Evolutionary conservation across 2,329 filamentous ascomycete species (phyloP), one percentile per base, ranked within the genome.

Genomic region (Fusarium sp.): DNA sequence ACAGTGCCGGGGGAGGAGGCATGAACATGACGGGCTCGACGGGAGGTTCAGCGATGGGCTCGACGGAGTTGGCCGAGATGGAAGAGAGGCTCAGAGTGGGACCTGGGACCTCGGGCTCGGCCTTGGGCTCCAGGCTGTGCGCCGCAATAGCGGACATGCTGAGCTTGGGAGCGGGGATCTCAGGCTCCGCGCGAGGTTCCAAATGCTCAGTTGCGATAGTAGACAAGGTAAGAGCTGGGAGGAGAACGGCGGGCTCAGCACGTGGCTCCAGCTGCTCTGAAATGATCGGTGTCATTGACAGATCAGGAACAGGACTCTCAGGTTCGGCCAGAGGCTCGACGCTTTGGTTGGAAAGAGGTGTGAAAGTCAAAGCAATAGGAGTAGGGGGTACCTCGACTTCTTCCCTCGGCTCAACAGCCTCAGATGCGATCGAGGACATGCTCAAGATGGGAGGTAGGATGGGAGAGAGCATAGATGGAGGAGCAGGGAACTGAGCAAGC

Each of bases 401-500:
- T 30, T 79, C 75, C 8, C 74, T 71, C 3, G 83, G 83, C 69
- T 83, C 80, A 16, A 86, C 77, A 42, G 78, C 69, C 70, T 86
- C 80, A 3, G 78, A 76, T 37, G 82, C 79, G 18, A 87, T 81
- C 2, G 65, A 70, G 2, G 85, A 86, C 36, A 86, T 74, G 42
- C 74, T 80, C 31, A 86, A 76, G 1, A 77, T 72, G 6, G 80
- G 79, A 2, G 77, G 73, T 20, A 77, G 55, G 38, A 80, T 74
- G 8, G 73, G 73, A 1, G 76, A 72, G 5, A 79, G 72, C n/a
- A 82, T 81, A 0, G 79, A 79, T 1, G 86, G 86, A 6, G 86
- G 86, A 13, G 83, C 80, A 3, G 86, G 85, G 78, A 88, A 88
- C 67, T 83, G 82, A 16, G 83, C 82, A 49, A 89, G 77, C 70